Evolutionary conservation across 2,329 filamentous ascomycete genomes (phyloP), one percentile per base, ranked within the genome.

Genomic region (Diplodia corticola): DNA sequence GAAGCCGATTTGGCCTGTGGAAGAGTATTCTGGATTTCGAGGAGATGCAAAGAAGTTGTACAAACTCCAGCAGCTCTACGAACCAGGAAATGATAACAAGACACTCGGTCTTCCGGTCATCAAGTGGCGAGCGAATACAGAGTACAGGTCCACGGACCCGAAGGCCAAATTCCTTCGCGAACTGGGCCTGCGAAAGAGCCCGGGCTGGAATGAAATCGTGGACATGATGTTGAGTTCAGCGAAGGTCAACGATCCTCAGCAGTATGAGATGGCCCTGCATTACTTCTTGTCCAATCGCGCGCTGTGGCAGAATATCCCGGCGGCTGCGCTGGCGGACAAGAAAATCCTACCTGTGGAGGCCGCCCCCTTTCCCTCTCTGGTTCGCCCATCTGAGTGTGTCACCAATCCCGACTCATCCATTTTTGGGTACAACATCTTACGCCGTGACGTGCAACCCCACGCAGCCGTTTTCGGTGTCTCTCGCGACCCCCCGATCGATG

Each of bases 401-500:
- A 92, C 89, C 0, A 94, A 98, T 70, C 86, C 89, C 46, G 85
- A 85, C 49, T 91, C 91, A 24, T 84, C 89, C 0, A 82, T 96
- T 4, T 83, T 99, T 63, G 92, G 91, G 0, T 98, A 96, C 73
- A 83, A 88, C 28, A 89, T 97, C 20, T 80, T 99, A 37, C 85
- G 87, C 68, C 85, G 81, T 55, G 91, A 95, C 69, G 83, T 98
- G n/a, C 89, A 91, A 68, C 80, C 85, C 12, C 92, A 98, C 80
- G 91, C 93, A 17, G 82, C 84, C 64, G 94, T 95, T 79, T 93
- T 99, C 72, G 93, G 93, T 0, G 93, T 99, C 5, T 85, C 86
- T n/a, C 80, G 85, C 63, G 89, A 99, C 75, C 95, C 96, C 0
- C 87, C 89, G 0, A 90, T 98, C 68, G 82, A 83, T 1, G 86